A percentile compares a stretch with the other conserved stretches of the same genome.
These are phyloP conservation scores for Austroboletus eburneus DNA, from an alignment of 768 basidiomycete species.

Conservation along the genomic window DNA sequence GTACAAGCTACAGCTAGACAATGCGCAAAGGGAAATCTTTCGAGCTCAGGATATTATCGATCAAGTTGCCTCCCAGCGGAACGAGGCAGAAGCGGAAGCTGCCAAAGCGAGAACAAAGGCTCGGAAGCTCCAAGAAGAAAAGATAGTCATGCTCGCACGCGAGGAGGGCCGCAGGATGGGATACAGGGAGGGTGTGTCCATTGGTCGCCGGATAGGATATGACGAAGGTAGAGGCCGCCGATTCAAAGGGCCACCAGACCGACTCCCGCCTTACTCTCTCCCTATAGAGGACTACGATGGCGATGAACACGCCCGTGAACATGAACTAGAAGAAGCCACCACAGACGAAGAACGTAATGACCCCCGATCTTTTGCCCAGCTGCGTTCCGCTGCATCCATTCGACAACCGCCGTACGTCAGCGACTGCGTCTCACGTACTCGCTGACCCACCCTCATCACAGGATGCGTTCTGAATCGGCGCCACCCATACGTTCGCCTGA, in stretches of 20 bases:
- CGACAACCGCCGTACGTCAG: constrained; percentile 25
- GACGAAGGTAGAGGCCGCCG: constrained; percentile 25
- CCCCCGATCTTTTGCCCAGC: constrained; percentile 8
- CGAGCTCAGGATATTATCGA: constrained; percentile 41
- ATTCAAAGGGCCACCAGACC: constrained; percentile 7
- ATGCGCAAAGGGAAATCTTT: constrained; percentile 42
- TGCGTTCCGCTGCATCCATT: constrained; percentile 14
- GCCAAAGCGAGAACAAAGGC: constrained; percentile 43
- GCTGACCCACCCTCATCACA: constrained; percentile 16
- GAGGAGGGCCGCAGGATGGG: constrained; percentile 42
- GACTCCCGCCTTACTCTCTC: constrained; percentile 9
- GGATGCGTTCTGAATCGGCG: constrained; percentile 25
- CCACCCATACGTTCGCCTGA: constrained; percentile 25
- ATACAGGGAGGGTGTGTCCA: constrained; percentile 39
- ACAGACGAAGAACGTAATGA: constrained; percentile 23
- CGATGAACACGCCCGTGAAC: constrained; percentile 12
- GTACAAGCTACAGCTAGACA: constrained; percentile 44
- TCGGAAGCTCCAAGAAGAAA: constrained; percentile 40
- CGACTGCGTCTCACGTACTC: neutral
- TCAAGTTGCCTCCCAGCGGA: constrained; percentile 38
- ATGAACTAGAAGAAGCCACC: constrained; percentile 7
- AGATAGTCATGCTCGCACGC: constrained; percentile 36
- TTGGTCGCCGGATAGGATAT: constrained; percentile 27
- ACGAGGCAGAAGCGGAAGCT: constrained; percentile 44
- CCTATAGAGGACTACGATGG: constrained; percentile 11